Base-by-base conservation (phyloP, 352 stramenopile genomes). In the Phytophthora melonis region DNA sequence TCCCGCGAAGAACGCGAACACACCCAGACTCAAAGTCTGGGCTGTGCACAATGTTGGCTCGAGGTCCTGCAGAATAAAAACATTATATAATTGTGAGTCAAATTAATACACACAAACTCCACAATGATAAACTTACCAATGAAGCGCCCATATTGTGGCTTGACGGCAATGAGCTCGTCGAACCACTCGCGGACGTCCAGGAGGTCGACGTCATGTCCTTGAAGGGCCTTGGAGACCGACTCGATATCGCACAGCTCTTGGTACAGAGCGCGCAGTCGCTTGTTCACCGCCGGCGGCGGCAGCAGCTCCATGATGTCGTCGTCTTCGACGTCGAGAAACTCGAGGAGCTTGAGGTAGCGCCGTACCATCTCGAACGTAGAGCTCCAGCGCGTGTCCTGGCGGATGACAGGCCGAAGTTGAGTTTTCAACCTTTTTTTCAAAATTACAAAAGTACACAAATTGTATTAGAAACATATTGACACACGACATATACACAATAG, bases 41-140 rank as follows among this genome's bases (percentile, higher is more conserved):
- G 27, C 45, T 58, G 47, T 66, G 59, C 5, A 66, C 47, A 30
- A 66, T 58, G 23, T 66, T 58, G 10, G 11, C 47, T 36, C 30
- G 47, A 5, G 32, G 30, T 19, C 47, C 47, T 57, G 21, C 9
- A 45, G 3, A 32, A 43, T 59, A 27, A 27, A 36, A 32, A 56
- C 25, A 56, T 19, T 34, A 36, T 32, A 34, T 56, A 27, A 56
- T 18, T 32, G 27, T 32, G 5, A 32, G 27, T 6, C 1, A 32
- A 32, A 32, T 32, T 32, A 6, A 32, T 32, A 32, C 27, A 32
- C 3, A 32, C 27, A 32, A 32, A 32, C 5, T 32, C 27, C 27
- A 32, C 27, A 32, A 34, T 56, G 23, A 32, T 7, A 36, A 19
- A 56, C 25, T n/a, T 45, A 56, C 43, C 58, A 6, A 65, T 27